Percentiles rank a stretch among this genome's conserved stretches.
phyloP scores from a whole-genome alignment of 2,329 filamentous ascomycete species.

The Fusarium cyanostomum region DNA sequence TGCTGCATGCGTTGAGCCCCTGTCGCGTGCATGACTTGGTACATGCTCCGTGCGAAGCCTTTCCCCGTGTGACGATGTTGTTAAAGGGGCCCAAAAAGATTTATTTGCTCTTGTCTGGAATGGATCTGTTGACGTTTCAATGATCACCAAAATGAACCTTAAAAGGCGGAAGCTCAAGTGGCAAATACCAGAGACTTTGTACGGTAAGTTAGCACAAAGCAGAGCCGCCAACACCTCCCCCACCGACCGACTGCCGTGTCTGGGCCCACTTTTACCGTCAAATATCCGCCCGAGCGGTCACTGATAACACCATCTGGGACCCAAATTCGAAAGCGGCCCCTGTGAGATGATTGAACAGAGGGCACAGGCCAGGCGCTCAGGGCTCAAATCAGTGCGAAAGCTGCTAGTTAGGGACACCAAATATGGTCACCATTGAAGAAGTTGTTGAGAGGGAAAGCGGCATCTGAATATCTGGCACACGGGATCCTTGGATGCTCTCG shows the following conservation, averaged over 20 bases:
- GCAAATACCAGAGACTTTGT: conserved; percentile 29
- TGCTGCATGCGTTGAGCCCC: conserved; percentile 27
- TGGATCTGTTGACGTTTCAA: neutral
- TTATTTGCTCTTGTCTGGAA: neutral
- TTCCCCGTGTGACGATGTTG: conserved; percentile 1
- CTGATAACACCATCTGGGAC: conserved; percentile 42
- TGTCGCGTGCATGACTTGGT: conserved; percentile 28
- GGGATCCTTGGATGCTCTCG: too few species aligned
- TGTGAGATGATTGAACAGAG: conserved; percentile 26
- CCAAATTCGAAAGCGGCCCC: conserved; percentile 38
- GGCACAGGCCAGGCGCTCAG: conserved; percentile 9
- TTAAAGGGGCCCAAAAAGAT: conserved; percentile 1
- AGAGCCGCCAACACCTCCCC: conserved; percentile 22
- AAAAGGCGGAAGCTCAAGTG: conserved; percentile 17
- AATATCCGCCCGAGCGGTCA: conserved; percentile 38
- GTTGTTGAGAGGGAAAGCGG: too few species aligned
- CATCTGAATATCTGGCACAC: too few species aligned
- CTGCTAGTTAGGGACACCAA: neutral
- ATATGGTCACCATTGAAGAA: too few species aligned
- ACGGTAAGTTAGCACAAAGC: conserved; percentile 13
- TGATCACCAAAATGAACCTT: neutral
- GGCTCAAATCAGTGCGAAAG: conserved; percentile 29
- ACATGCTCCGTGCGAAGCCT: conserved; percentile 15
- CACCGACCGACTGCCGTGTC: conserved; percentile 39
- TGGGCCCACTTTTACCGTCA: conserved; percentile 33